Base-by-base conservation (phyloP, 306 rosid genomes). In the Castanea crenata region DNA sequence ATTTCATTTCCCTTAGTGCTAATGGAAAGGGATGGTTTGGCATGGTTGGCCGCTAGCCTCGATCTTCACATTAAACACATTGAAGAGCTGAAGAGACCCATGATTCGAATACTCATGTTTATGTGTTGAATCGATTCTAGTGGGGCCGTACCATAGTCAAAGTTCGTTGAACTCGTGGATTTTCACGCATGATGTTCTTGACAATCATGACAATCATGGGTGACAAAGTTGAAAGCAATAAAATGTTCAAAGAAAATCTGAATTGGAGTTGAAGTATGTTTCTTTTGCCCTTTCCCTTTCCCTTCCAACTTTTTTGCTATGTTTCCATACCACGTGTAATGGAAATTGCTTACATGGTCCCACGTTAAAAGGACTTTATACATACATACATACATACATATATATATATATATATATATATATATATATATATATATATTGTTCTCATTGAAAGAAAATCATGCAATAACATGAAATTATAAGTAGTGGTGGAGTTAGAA, bases 151-250 rank as follows among this genome's bases (percentile, higher is more conserved):
- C 32, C 32, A 59, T 11, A 59, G 32, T 59, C 65, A n/a, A 27
- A 59, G 31, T 59, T 59, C 25, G 38, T 29, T 74, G 16, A 59
- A 74, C 73, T 78, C 62, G 83, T 79, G 80, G 55, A 79, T 51
- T 74, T 83, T 83, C 64, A 75, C 78, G 71, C 83, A 74, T 79
- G 83, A 69, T 78, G 75, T 51, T 23, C 31, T 63, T 38, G 73
- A 59, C 65, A 59, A 59, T 59, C 65, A 59, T 59, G 82, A 57
- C 75, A 57, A 73, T 82, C 72, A 77, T 56, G 74, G 63, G 65
- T 54, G 74, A 54, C 18, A 19, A 76, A 82, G n/a, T 15, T 23
- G 57, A 78, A 67, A 73, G 76, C 76, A 78, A 73, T 46, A 75
- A 74, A 46, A 71, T 64, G 75, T 73, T 77, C 65, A 32, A 82